A percentile compares a stretch with the other conserved stretches of the same genome.
These are phyloP conservation scores for Nevesoporus exiguus DNA, from an alignment of 768 basidiomycete genomes.

Conservation along the genomic window DNA sequence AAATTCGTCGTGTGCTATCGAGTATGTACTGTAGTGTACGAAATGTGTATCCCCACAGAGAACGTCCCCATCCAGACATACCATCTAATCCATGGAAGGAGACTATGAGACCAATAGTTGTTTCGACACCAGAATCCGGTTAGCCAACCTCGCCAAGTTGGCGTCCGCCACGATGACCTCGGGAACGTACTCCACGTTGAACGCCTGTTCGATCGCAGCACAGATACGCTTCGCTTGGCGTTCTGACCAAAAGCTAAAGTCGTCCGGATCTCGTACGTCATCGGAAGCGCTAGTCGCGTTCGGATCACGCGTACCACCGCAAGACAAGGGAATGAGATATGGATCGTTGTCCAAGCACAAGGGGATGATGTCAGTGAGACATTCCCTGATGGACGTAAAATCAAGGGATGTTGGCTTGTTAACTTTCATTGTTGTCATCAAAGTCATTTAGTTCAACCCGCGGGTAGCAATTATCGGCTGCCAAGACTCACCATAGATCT, in stretches of 20 bases:
- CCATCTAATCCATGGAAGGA: not conserved
- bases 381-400: constrained; percentile 60
- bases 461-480: not conserved
- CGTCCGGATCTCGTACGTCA: constrained; percentile 71
- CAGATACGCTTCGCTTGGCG: constrained; percentile 89
- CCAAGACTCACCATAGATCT: constrained; percentile 72
- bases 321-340: constrained; percentile 71
- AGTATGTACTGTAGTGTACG: not conserved
- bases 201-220: constrained; percentile 70
- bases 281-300: constrained; percentile 12
- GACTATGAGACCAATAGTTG: constrained; percentile 42
- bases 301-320: constrained; percentile 38
- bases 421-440: constrained; percentile 35
- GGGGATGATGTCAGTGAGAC: constrained; percentile 73
- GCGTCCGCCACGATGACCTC: constrained; percentile 94
- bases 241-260: constrained; percentile 93
- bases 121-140: constrained; percentile 77
- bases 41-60: not conserved
- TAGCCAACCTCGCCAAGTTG: constrained; percentile 81
- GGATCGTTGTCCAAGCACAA: constrained; percentile 87
- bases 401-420: constrained; percentile 62
- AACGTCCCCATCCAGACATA: not conserved
- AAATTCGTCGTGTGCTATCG: not conserved
- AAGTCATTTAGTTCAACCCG: not conserved
- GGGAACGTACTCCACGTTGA: constrained; percentile 82